phyloP scores from a whole-genome alignment of 2,329 filamentous ascomycete species.

The Zymoseptoria passerinii region DNA sequence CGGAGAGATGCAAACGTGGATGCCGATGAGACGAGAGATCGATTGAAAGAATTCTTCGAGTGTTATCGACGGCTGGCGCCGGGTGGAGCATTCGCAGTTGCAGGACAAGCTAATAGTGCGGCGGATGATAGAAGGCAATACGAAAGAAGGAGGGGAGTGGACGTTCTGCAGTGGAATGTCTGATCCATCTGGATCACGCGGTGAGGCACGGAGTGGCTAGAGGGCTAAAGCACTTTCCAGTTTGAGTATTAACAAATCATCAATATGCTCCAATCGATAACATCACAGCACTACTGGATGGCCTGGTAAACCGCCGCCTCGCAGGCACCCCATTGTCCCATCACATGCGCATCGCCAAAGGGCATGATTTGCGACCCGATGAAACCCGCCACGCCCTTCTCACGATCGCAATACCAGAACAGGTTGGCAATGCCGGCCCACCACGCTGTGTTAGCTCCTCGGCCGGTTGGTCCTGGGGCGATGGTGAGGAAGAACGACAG shows the following conservation, averaged over 20 bases:
- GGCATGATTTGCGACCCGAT: constrained; percentile 32
- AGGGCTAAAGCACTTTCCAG: neutral
- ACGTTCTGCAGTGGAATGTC: neutral
- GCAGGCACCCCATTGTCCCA: constrained; percentile 28
- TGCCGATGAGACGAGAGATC: neutral
- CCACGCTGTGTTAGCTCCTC: constrained; percentile 28
- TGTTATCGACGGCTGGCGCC: neutral
- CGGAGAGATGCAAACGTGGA: neutral
- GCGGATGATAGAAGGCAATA: neutral
- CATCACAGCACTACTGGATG: neutral
- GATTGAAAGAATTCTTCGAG: neutral
- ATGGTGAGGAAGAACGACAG: constrained; percentile 35
- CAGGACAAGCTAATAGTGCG: neutral
- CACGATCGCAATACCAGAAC: constrained; percentile 32
- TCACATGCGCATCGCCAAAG: constrained; percentile 28
- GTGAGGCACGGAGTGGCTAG: neutral
- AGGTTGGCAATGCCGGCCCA: constrained; percentile 31
- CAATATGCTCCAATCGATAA: neutral
- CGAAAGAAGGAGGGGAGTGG: neutral
- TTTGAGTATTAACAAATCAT: neutral
- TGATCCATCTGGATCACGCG: neutral
- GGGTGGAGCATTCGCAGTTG: neutral
- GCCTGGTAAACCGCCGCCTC: constrained; percentile 25
- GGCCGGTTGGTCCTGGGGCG: constrained; percentile 29
- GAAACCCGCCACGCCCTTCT: constrained; percentile 32